A percentile compares a stretch with the other conserved stretches of the same genome.
phyloP scores from a whole-genome alignment of 208 protist species.

The Wallacemonas rigidus region DNA sequence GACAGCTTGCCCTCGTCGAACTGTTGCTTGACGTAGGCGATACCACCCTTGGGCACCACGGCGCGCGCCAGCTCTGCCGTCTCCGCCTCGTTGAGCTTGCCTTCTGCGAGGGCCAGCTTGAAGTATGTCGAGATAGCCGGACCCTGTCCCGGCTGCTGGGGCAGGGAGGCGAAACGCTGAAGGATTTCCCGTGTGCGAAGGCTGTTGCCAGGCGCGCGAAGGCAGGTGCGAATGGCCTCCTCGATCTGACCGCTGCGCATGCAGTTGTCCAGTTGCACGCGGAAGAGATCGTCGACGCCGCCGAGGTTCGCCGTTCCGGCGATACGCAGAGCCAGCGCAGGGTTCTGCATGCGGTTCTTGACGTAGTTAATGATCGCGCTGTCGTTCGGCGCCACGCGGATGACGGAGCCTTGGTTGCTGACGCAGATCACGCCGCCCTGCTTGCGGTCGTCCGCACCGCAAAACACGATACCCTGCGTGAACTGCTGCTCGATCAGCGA shows the following conservation, averaged over 20 bases:
- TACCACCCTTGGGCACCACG: conserved; percentile 92
- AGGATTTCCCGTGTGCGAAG: conserved; percentile 98
- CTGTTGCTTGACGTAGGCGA: conserved; percentile 96
- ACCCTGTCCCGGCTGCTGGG: conserved; percentile 79
- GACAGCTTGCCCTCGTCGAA: conserved; percentile 99
- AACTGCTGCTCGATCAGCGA: conserved; percentile 97
- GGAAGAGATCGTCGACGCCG: conserved; percentile 98
- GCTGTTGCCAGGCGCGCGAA: conserved; percentile 91
- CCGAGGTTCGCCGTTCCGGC: conserved; percentile 96
- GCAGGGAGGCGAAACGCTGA: conserved; percentile 90
- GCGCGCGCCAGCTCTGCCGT: conserved; percentile 97
- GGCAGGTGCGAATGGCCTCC: conserved; percentile 96
- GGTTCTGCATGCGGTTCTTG: conserved; percentile 93
- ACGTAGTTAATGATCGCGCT: conserved; percentile 96
- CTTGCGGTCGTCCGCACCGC: conserved; percentile 89
- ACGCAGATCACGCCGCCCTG: conserved; percentile 95
- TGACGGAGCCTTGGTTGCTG: conserved; percentile 95
- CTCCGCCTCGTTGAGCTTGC: conserved; percentile 97
- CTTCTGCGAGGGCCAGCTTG: conserved; percentile 95
- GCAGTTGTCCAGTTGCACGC: conserved; percentile 95
- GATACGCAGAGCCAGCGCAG: conserved; percentile 95
- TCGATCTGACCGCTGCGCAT: conserved; percentile 92
- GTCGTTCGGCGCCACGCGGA: conserved; percentile 96
- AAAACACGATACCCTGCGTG: conserved; percentile 95
- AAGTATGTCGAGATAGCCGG: conserved; percentile 98